These are phyloP conservation scores for Didymella glomerata DNA, from an alignment of 2,329 filamentous ascomycete species.

Conservation along the genomic window DNA sequence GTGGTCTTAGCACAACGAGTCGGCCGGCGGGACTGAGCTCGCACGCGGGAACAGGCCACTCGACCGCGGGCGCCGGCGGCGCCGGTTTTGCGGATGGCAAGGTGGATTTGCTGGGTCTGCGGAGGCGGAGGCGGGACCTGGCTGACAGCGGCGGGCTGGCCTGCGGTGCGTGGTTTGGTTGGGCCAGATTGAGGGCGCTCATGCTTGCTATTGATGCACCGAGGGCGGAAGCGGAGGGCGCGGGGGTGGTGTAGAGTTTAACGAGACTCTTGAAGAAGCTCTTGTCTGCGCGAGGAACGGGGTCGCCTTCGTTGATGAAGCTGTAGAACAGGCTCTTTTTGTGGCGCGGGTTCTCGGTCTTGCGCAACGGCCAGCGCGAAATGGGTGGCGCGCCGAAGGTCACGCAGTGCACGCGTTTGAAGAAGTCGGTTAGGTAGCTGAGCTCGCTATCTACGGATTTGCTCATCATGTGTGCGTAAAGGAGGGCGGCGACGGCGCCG, in stretches of 20 bases:
- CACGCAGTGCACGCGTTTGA: conserved; percentile 82
- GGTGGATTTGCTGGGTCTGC: conserved; percentile 35
- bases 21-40: conserved; percentile 75
- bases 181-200: conserved; percentile 38
- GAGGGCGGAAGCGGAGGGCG: conserved; percentile 52
- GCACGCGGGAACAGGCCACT: conserved; percentile 72
- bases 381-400: conserved; percentile 87
- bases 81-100: conserved; percentile 37
- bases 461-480: conserved; percentile 83
- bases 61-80: conserved; percentile 44
- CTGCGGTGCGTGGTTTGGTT: background rate
- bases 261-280: conserved; percentile 77
- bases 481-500: conserved; percentile 79
- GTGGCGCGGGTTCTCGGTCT: conserved; percentile 57
- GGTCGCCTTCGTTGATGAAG: conserved; percentile 88
- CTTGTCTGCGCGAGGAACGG: conserved; percentile 78
- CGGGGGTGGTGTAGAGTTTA: conserved; percentile 71
- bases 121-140: conserved; percentile 26
- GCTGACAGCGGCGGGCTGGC: conserved; percentile 15
- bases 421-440: conserved; percentile 71
- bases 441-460: conserved; percentile 72
- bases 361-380: conserved; percentile 72
- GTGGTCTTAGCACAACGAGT: conserved; percentile 68
- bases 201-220: conserved; percentile 32
- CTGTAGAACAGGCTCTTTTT: conserved; percentile 77